phyloP scores from a whole-genome alignment of 1,284 basidiomycete genomes.

The Ceratobasidium sp. region DNA sequence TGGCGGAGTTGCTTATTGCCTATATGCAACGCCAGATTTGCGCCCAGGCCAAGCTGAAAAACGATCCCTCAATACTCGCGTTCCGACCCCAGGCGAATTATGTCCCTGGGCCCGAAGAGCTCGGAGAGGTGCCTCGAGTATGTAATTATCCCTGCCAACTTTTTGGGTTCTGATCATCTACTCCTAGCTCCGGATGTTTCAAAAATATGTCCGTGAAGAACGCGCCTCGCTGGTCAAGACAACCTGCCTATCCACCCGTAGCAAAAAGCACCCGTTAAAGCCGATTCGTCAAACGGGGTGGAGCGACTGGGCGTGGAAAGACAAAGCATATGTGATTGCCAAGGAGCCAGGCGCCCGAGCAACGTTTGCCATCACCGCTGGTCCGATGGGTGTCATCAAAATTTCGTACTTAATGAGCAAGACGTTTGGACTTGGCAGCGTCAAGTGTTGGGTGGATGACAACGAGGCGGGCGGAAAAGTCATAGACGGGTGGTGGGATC shows the following conservation, averaged over 20 bases:
- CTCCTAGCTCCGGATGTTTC: constrained; percentile 53
- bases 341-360: constrained; percentile 45
- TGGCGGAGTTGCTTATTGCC: constrained; percentile 55
- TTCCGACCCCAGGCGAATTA: constrained; percentile 49
- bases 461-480: constrained; percentile 54
- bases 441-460: constrained; percentile 58
- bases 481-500: constrained; percentile 55
- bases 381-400: constrained; percentile 52
- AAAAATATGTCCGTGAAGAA: constrained; percentile 55
- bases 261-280: constrained; percentile 46
- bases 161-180: constrained; percentile 32
- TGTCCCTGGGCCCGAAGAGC: constrained; percentile 50
- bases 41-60: constrained; percentile 51
- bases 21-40: constrained; percentile 58
- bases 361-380: constrained; percentile 46
- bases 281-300: constrained; percentile 43
- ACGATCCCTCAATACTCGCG: constrained; percentile 50
- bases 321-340: constrained; percentile 47
- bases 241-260: constrained; percentile 47
- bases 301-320: constrained; percentile 41
- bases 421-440: constrained; percentile 56
- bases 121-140: constrained; percentile 55
- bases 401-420: constrained; percentile 57
- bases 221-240: constrained; percentile 54
- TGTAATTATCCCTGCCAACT: constrained; percentile 52